phyloP scores from a whole-genome alignment of 2,329 filamentous ascomycete genomes.

The Fusarium keratoplasticum region DNA sequence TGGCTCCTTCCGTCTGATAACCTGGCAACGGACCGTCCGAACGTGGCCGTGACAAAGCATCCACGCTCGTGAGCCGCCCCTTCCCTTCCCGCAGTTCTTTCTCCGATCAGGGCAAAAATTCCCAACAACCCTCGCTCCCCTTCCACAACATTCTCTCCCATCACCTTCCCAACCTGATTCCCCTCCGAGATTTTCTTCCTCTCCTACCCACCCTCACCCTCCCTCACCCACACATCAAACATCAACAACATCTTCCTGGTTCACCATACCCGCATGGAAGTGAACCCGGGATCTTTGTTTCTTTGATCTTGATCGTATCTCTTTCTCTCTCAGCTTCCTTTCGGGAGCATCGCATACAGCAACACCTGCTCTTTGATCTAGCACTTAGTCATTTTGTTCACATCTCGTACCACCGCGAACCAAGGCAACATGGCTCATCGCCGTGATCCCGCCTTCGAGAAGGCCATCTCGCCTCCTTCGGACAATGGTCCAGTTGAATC shows the following conservation, averaged over 20 bases:
- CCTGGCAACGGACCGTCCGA: conserved; percentile 3
- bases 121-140: conserved; percentile 12
- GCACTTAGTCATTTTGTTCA: conserved; percentile 28
- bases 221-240: conserved; percentile 15
- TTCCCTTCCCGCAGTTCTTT: conserved; percentile 9
- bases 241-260: conserved; percentile 17
- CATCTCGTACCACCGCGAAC: neutral
- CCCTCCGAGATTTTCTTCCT: conserved; percentile 1
- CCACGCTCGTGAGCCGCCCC: conserved; percentile 15
- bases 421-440: conserved; percentile 52
- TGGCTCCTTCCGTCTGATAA: conserved; percentile 5
- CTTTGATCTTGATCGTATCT: conserved; percentile 29
- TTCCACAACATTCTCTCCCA: conserved; percentile 9
- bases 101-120: neutral
- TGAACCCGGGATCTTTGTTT: conserved; percentile 23
- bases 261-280: conserved; percentile 21
- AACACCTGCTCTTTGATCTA: conserved; percentile 19
- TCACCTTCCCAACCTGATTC: conserved; percentile 7
- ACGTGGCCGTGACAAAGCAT: conserved; percentile 4
- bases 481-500: conserved; percentile 66
- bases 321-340: conserved; percentile 24
- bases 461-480: conserved; percentile 63
- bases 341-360: conserved; percentile 10
- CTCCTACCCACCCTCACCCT: conserved; percentile 1
- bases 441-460: conserved; percentile 56